Evolutionary conservation across 179 eudicot genomes (phyloP), one percentile per base, ranked within the genome.

Genomic region (Beta lomatogona): DNA sequence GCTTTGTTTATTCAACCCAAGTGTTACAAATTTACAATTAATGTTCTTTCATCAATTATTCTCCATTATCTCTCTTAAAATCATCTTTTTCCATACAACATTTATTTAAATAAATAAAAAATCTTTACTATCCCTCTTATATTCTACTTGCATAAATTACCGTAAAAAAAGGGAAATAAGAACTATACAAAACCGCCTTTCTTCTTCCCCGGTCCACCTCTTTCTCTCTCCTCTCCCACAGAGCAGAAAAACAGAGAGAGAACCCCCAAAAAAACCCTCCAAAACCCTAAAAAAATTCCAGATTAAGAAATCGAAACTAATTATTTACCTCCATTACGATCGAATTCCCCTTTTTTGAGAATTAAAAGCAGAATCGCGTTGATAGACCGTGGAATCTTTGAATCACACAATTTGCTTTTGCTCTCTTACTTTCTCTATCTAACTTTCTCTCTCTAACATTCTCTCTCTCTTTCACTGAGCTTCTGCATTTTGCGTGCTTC

Each of bases 351-450:
- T 46, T 28, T 28, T 55, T 36, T 57, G 77, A 75, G 77, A 75
- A 75, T 75, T 75, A 55, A 75, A 16, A 75, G 97, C 93, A 90
- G 97, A 92, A 84, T 91, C 91, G 92, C 92, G 95, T 89, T 89
- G 92, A 93, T 93, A 93, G 97, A 91, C 93, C 92, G 93, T 85
- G 89, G 91, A 88, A 82, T 90, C 86, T 89, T 86, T 79, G 93
- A 88, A 88, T 87, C 93, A 88, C 97, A 79, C 94, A 86, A 86
- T 80, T 86, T 80, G 82, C 80, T 82, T 82, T 76, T 61, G 7
- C 52, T 73, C 61, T 36, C 41, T 36, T 36, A 36, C 41, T 36
- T 36, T 36, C 41, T 36, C 41, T 2, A 3, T 36, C 41, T 36
- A 11, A 5, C 63, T 64, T 5, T 67, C 50, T 75, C 78, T 80